Conservation (phyloP, 257 asterid species). For the Ocimum tenuiflorum region DNA sequence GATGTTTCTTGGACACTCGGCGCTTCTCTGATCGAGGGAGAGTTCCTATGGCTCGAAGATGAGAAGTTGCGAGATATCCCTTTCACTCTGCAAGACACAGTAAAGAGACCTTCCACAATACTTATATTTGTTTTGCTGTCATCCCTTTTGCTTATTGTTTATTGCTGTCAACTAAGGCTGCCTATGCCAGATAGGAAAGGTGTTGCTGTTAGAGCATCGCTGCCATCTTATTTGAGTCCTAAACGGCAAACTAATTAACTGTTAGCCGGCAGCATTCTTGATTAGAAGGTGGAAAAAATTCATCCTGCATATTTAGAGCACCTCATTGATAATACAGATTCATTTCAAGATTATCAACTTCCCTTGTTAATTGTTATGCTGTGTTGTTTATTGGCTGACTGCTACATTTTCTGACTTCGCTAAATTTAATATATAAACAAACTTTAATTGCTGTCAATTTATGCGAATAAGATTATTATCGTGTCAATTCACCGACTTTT, state of each 20-base stretch:
- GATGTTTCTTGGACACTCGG: conserved; percentile 82
- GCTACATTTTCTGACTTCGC: too few species aligned
- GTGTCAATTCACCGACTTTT: too few species aligned
- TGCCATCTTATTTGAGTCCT: conserved; percentile 44
- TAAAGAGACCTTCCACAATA: conserved; percentile 37
- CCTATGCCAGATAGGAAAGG: conserved; percentile 55
- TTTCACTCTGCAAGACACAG: conserved; percentile 17
- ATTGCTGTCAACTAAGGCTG: conserved; percentile 46
- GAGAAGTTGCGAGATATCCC: conserved; percentile 17
- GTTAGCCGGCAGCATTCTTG: conserved; percentile 11
- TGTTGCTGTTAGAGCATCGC: conserved; percentile 27
- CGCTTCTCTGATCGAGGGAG: conserved; percentile 67
- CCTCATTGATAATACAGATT: not conserved
- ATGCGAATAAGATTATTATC: too few species aligned
- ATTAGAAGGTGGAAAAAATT: not conserved
- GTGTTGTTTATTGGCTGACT: too few species aligned
- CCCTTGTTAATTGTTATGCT: too few species aligned
- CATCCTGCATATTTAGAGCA: not conserved
- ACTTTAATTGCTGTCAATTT: too few species aligned
- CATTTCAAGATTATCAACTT: not conserved
- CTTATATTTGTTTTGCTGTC: conserved; percentile 37
- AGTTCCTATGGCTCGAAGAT: conserved; percentile 36
- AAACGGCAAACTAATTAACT: conserved; percentile 30
- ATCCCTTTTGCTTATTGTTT: conserved; percentile 39
- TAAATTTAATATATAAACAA: too few species aligned